These are phyloP conservation scores for Tetradesmus obliquus DNA, from an alignment of 139 green algal species.

Conservation along the genomic window DNA sequence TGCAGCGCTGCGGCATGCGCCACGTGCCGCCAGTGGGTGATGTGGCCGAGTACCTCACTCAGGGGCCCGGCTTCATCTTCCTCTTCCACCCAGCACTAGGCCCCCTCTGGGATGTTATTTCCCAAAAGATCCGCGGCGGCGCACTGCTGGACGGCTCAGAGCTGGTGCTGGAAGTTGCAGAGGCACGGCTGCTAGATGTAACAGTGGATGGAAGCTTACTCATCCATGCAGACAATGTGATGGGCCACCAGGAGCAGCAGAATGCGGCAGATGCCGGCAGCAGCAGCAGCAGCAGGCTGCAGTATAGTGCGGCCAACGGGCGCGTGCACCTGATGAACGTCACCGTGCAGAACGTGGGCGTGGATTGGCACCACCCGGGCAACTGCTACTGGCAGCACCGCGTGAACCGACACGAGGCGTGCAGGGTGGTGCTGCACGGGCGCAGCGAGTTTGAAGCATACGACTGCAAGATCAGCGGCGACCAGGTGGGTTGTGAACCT, in stretches of 20 bases:
- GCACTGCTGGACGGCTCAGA: conserved; percentile 63
- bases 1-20: conserved; percentile 71
- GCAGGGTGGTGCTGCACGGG: conserved; percentile 82
- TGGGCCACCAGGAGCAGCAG: conserved; percentile 61
- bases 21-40: conserved; percentile 41
- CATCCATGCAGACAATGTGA: conserved; percentile 61
- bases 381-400: conserved; percentile 91
- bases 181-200: conserved; percentile 77
- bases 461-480: conserved; percentile 60
- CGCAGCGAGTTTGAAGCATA: conserved; percentile 92
- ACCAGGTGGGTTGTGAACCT: conserved; percentile 14
- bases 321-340: conserved; percentile 87
- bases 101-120: conserved; percentile 96
- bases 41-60: conserved; percentile 18
- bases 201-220: conserved; percentile 83
- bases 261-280: background rate
- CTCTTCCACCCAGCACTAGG: conserved; percentile 93
- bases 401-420: conserved; percentile 75
- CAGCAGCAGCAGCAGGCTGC: conserved; percentile 40
- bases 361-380: conserved; percentile 79
- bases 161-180: conserved; percentile 84
- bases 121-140: conserved; percentile 94
- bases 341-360: conserved; percentile 84
- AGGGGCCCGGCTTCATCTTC: conserved; percentile 84
- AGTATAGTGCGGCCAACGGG: conserved; percentile 70